phyloP scores from a whole-genome alignment of 306 rosid genomes.

The Pterocarpus santalinus region DNA sequence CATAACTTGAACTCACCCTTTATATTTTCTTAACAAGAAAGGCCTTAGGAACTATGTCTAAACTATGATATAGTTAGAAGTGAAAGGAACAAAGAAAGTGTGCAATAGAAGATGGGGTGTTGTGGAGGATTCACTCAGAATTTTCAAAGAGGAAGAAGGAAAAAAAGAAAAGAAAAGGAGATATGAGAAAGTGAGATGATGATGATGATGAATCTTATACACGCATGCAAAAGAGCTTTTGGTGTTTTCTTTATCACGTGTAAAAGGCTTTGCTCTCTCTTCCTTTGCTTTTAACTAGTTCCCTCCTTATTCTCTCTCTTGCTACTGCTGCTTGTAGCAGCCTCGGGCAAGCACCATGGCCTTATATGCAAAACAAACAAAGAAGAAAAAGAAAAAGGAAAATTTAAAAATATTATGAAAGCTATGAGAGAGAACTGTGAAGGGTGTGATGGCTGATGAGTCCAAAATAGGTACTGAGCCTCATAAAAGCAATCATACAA shows the following conservation, averaged over 20 bases:
- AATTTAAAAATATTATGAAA: no score
- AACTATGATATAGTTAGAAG: not conserved
- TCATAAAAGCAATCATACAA: slow-evolving; percentile 77
- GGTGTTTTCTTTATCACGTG: slow-evolving; percentile 57
- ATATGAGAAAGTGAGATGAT: slow-evolving; percentile 16
- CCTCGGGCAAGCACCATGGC: slow-evolving; percentile 63
- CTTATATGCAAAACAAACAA: slow-evolving; percentile 23
- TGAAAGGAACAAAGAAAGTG: not conserved
- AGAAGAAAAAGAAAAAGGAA: slow-evolving; percentile 4
- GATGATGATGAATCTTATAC: slow-evolving; percentile 54
- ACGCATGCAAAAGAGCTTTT: slow-evolving; percentile 59
- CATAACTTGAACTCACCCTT: slow-evolving; percentile 43
- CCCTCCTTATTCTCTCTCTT: not conserved
- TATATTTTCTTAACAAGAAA: not conserved
- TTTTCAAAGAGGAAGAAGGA: not conserved
- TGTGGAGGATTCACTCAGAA: not conserved
- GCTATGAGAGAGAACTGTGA: not conserved
- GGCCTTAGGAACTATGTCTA: not conserved
- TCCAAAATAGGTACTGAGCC: slow-evolving; percentile 71
- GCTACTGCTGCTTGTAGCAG: slow-evolving; percentile 58
- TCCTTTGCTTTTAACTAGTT: slow-evolving; percentile 44
- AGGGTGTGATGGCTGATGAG: slow-evolving; percentile 44
- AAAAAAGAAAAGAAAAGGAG: not conserved
- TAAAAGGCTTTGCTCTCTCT: slow-evolving; percentile 51
- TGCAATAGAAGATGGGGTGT: not conserved